Evolutionary conservation across 192 early-diverging fungal species (phyloP).

Genomic region (Phycomyces blakesleeanus): DNA sequence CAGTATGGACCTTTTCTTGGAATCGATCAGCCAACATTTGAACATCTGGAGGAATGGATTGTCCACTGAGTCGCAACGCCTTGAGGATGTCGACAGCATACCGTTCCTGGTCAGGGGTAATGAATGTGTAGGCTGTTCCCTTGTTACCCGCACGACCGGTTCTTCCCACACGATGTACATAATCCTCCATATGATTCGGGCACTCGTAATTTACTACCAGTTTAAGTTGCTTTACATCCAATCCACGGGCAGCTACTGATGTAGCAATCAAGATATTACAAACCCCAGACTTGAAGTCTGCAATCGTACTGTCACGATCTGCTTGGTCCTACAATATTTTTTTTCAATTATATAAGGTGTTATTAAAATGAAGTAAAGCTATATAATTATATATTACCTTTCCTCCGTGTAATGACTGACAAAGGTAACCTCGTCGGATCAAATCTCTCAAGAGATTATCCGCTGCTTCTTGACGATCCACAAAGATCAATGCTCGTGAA

Average conservation of each 20-base stretch:
- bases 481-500: slow-evolving; percentile 84
- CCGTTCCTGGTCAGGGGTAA: slow-evolving; percentile 89
- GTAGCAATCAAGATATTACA: slow-evolving; percentile 93
- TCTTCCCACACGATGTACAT: slow-evolving; percentile 96
- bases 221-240: slow-evolving; percentile 92
- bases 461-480: slow-evolving; percentile 92
- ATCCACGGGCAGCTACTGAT: slow-evolving; percentile 90
- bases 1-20: slow-evolving; percentile 74
- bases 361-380: no score
- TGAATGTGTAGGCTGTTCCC: slow-evolving; percentile 94
- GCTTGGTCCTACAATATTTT: slow-evolving; percentile 65
- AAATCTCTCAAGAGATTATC: slow-evolving; percentile 86
- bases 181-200: slow-evolving; percentile 97
- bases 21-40: slow-evolving; percentile 76
- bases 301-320: slow-evolving; percentile 87
- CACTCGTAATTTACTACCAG: slow-evolving; percentile 96
- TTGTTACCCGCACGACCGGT: slow-evolving; percentile 98
- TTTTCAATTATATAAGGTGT: no score
- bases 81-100: slow-evolving; percentile 91
- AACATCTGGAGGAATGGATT: slow-evolving; percentile 71
- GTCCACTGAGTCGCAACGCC: slow-evolving; percentile 77
- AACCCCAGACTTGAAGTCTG: slow-evolving; percentile 90
- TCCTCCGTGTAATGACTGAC: slow-evolving; percentile 91
- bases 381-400: slow-evolving; percentile 51
- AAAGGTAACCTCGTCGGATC: slow-evolving; percentile 79